These are phyloP conservation scores for Gastrolobium villosum DNA, from an alignment of 306 rosid species.

Conservation along the genomic window DNA sequence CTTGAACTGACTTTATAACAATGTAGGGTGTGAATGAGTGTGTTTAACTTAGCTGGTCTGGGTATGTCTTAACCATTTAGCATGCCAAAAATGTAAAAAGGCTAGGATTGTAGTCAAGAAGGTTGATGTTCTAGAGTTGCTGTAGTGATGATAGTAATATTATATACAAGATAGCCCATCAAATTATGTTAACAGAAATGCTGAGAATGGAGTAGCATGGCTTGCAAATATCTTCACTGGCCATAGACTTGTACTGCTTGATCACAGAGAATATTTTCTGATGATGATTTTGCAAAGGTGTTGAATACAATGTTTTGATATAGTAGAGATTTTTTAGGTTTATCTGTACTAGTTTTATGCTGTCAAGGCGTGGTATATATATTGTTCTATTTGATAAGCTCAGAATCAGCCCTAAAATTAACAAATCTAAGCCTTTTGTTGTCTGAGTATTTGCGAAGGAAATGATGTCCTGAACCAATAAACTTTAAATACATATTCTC, in stretches of 20 bases:
- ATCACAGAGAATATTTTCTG: constrained; percentile 15
- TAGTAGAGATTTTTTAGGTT: constrained; percentile 1
- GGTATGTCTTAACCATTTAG: neutral
- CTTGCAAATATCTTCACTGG: constrained; percentile 31
- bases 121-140: constrained; percentile 27
- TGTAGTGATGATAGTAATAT: neutral
- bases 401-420: neutral
- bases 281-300: constrained; percentile 29
- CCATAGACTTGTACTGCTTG: constrained; percentile 31
- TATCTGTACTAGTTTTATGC: constrained; percentile 5
- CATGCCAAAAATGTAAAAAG: constrained; percentile 2
- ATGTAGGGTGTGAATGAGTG: neutral
- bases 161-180: neutral
- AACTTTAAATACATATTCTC: neutral
- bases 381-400: constrained; percentile 27
- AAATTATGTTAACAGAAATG: neutral
- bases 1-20: neutral
- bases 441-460: constrained; percentile 1
- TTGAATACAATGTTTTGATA: constrained; percentile 8
- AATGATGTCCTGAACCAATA: constrained; percentile 12
- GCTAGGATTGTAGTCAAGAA: constrained; percentile 13
- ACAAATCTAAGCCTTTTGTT: constrained; percentile 22
- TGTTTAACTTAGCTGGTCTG: constrained; percentile 12
- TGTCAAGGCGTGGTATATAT: neutral
- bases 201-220: constrained; percentile 24